Evolutionary conservation across 176 grass and related monocot species (phyloP).

Genomic region (Raddia guianensis): DNA sequence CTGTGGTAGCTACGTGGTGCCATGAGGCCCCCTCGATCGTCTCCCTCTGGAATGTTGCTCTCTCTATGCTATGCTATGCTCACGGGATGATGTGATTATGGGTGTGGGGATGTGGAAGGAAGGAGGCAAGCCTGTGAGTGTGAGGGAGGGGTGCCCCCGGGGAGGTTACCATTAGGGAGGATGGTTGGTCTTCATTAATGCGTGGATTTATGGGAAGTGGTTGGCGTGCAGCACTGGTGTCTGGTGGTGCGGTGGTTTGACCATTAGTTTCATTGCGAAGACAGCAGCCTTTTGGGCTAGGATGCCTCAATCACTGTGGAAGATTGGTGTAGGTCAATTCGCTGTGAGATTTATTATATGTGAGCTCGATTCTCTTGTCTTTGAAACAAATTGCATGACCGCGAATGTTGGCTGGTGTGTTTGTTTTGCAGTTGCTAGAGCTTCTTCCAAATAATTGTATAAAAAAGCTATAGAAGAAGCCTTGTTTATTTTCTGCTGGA

Average conservation of each 20-base stretch:
- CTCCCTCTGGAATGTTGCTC: conserved; percentile 29
- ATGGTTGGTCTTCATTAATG: conserved; percentile 25
- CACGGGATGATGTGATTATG: conserved; percentile 38
- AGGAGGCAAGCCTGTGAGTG: neutral
- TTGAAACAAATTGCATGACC: conserved; percentile 8
- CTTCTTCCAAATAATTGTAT: neutral
- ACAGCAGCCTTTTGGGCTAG: conserved; percentile 19
- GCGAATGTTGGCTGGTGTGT: neutral
- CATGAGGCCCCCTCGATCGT: neutral
- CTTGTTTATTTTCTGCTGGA: conserved; percentile 17
- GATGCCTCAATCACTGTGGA: conserved; percentile 26
- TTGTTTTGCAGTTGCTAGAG: neutral
- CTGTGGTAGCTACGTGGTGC: neutral
- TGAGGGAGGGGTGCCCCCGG: neutral
- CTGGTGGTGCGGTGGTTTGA: conserved; percentile 26
- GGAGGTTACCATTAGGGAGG: conserved; percentile 19
- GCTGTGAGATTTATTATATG: neutral
- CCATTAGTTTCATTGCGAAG: conserved; percentile 32
- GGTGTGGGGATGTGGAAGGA: conserved; percentile 27
- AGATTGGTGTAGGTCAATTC: conserved; percentile 20
- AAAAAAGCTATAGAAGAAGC: neutral
- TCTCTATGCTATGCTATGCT: neutral
- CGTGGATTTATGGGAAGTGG: conserved; percentile 36
- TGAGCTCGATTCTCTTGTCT: conserved; percentile 28
- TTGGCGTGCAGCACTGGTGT: conserved; percentile 14